A percentile compares a stretch with the other conserved stretches of the same genome.
Evolutionary conservation across 164 flowering plant species (phyloP).

Genomic region (Macadamia integrifolia): DNA sequence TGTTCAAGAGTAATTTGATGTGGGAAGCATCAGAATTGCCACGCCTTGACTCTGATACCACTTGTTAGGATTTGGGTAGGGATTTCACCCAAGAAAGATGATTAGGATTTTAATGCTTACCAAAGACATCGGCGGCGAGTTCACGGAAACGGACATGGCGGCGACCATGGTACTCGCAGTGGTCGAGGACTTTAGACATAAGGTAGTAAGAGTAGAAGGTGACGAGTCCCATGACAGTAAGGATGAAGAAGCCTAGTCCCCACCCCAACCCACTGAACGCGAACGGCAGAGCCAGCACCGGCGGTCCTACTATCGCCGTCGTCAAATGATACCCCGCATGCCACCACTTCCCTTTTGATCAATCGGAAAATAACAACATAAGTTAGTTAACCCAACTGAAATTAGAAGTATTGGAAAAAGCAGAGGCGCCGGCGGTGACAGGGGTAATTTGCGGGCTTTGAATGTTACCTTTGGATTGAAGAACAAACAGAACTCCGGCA

Average conservation of each 20-base stretch:
- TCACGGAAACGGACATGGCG: slow-evolving; percentile 96
- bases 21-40: too few relatives aligned
- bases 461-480: slow-evolving; percentile 67
- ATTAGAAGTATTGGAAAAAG: too few relatives aligned
- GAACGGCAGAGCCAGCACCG: slow-evolving; percentile 81
- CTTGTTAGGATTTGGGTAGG: too few relatives aligned
- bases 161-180: slow-evolving; percentile 85
- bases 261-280: slow-evolving; percentile 88
- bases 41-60: too few relatives aligned
- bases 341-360: slow-evolving; percentile 74
- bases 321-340: slow-evolving; percentile 93
- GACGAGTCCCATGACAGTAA: slow-evolving; percentile 63
- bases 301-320: slow-evolving; percentile 96
- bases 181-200: slow-evolving; percentile 83
- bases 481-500: slow-evolving; percentile 85
- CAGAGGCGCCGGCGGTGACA: too few relatives aligned
- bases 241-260: slow-evolving; percentile 59
- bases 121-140: slow-evolving; percentile 90
- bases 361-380: too few relatives aligned
- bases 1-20: too few relatives aligned
- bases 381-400: too few relatives aligned
- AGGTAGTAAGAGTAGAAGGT: slow-evolving; percentile 84
- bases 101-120: slow-evolving; percentile 22
- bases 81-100: not conserved
- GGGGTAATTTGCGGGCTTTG: too few relatives aligned